phyloP scores from a whole-genome alignment of 306 rosid genomes.

The Benincasa hispida region DNA sequence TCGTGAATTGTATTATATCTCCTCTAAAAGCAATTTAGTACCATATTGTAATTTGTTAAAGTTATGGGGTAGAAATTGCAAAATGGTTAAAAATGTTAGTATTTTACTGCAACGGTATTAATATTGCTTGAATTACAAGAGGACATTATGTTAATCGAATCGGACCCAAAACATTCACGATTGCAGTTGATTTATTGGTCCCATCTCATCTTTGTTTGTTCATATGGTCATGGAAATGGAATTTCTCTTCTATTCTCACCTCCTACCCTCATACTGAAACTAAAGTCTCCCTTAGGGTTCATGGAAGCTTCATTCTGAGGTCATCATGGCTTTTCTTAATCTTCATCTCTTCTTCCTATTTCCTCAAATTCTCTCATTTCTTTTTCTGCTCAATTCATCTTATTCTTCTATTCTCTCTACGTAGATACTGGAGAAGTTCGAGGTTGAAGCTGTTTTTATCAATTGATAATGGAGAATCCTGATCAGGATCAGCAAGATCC shows the following conservation, averaged over 20 bases:
- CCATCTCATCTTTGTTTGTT: neutral
- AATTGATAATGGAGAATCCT: slow-evolving; percentile 29
- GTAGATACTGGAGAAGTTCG: slow-evolving; percentile 15
- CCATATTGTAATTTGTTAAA: neutral
- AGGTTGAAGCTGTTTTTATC: slow-evolving; percentile 9
- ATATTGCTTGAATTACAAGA: neutral
- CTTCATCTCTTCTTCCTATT: slow-evolving; percentile 3
- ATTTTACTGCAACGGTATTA: neutral
- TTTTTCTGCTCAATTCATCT: slow-evolving; percentile 6
- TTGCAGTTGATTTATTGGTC: neutral
- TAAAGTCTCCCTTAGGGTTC: slow-evolving; percentile 26
- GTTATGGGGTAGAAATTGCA: neutral
- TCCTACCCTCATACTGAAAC: slow-evolving; percentile 4
- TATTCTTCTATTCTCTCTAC: neutral
- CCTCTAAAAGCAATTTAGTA: no score
- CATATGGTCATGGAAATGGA: neutral
- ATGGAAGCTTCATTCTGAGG: slow-evolving; percentile 10
- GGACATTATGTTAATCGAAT: neutral
- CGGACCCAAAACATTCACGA: slow-evolving; percentile 2
- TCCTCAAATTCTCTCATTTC: neutral
- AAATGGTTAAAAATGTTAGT: neutral
- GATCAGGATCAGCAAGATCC: slow-evolving; percentile 52
- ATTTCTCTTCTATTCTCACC: slow-evolving; percentile 16
- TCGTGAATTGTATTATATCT: no score
- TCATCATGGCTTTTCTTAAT: neutral